Evolutionary conservation across 495 filamentous ascomycete genomes (phyloP), one percentile per base, ranked within the genome.

Genomic region (Aspergillus haitiensis): DNA sequence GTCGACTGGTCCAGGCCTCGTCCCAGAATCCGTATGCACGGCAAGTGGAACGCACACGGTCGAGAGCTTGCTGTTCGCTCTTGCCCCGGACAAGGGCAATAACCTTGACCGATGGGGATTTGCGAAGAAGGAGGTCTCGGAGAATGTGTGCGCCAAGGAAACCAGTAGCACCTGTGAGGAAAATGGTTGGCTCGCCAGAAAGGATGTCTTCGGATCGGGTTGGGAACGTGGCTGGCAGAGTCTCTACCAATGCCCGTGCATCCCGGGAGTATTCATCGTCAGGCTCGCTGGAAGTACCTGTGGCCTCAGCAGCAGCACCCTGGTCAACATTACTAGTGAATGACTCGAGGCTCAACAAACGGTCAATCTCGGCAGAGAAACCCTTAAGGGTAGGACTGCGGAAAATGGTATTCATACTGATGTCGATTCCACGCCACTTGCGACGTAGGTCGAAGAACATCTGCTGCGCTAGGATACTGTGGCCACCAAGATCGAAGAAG

Each of bases 131-230:
- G 9, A 97, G 70, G 33, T 96, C 90, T 15, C 76, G 81, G 7
- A 98, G 78, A 21, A 97, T 82, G 61, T 89, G 93, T 0, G 89
- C 85, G 21, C 94, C 94, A 7, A 97, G 72, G 77, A 97, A 98
- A 8, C 93, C 93, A 35, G 94, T 97, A 0, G 89, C 91, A 34
- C 93, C 94, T 12, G 94, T 97, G 6, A 97, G 77, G 67, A 98
- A 88, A 16, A 93, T 77, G 0, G 86, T 92, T 6, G 80, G 68
- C 40, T 75, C 72, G 27, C 60, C 54, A 39, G 70, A 45, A 15
- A 65, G 68, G 64, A 74, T 64, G 8, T 65, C 39, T 40, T 71
- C 64, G 0, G 62, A 72, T 11, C 68, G 61, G 5, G 62, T 56
- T 31, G 69, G 66, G 70, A 75, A 69, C 9, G 65, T 66, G 52